Evolutionary conservation across 148 eudicot species (phyloP).

Genomic region (Polygonum maritimum): DNA sequence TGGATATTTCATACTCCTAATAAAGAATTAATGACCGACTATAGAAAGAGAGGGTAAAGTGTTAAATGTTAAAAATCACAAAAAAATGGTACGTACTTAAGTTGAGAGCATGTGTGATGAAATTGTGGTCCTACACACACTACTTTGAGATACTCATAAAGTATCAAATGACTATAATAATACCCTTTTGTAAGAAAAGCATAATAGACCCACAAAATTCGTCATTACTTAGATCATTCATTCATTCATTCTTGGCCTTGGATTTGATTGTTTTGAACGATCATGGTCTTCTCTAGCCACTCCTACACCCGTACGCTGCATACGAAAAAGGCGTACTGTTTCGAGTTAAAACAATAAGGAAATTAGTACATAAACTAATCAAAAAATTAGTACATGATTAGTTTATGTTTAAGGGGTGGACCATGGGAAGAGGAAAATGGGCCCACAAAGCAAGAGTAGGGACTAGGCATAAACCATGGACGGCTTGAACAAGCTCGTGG

Average conservation of each 20-base stretch:
- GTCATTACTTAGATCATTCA: background rate
- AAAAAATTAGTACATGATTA: no score
- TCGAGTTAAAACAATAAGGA: background rate
- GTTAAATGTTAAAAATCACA: background rate
- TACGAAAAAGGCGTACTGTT: background rate
- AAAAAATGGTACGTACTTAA: background rate
- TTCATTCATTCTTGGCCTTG: no score
- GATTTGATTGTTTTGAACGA: background rate
- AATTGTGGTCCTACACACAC: background rate
- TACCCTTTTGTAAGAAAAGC: background rate
- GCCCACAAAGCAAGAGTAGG: background rate
- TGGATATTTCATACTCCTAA: no score
- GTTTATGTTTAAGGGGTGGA: background rate
- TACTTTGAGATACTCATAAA: background rate
- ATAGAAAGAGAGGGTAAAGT: background rate
- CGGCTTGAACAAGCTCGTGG: background rate
- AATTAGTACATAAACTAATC: no score
- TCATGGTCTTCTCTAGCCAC: background rate
- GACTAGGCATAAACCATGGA: background rate
- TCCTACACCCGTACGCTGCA: background rate
- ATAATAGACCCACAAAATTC: background rate
- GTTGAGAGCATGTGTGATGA: conserved; percentile 5
- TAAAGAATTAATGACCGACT: no score
- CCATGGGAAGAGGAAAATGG: background rate
- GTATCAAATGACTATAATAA: background rate